Percentiles rank a stretch among this genome's conserved stretches.
Conservation (phyloP, 176 grass and related monocot species). For the Bolboschoenus planiculmis region DNA sequence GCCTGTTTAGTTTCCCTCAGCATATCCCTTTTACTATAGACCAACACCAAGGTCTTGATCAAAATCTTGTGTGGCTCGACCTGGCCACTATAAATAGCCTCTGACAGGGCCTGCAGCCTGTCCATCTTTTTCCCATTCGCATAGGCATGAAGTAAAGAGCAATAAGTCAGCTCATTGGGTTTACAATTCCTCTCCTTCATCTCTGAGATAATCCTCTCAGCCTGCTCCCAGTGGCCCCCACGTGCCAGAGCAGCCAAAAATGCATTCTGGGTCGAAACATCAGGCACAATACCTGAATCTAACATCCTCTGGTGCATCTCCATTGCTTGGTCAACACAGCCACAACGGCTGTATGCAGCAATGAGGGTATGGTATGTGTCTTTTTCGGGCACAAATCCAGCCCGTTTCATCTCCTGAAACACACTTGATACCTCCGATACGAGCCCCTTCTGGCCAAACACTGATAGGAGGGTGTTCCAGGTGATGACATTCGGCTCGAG, state of each 20-base stretch:
- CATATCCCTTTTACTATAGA: constrained; percentile 78
- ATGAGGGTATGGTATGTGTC: constrained; percentile 88
- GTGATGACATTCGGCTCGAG: constrained; percentile 62
- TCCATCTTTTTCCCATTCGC: constrained; percentile 63
- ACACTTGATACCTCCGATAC: constrained; percentile 60
- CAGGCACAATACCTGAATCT: constrained; percentile 56
- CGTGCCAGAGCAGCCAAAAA: constrained; percentile 74
- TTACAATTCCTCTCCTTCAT: constrained; percentile 68
- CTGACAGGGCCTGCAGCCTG: constrained; percentile 49
- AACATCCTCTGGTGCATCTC: constrained; percentile 88
- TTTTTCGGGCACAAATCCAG: constrained; percentile 78
- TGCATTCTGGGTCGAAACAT: constrained; percentile 72
- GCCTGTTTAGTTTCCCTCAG: constrained; percentile 58
- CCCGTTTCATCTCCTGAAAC: constrained; percentile 92
- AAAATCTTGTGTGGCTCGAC: constrained; percentile 54
- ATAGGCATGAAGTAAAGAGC: constrained; percentile 87
- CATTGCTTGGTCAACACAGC: constrained; percentile 80
- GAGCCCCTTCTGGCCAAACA: constrained; percentile 84
- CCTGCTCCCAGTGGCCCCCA: constrained; percentile 56
- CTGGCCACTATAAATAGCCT: constrained; percentile 69
- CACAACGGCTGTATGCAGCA: constrained; percentile 85
- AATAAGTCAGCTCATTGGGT: constrained; percentile 76
- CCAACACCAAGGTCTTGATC: constrained; percentile 73
- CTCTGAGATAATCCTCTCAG: constrained; percentile 69
- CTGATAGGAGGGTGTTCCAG: constrained; percentile 76